Percentiles rank a stretch among this genome's conserved stretches.
phyloP scores from a whole-genome alignment of 2,329 filamentous ascomycete species.

The Trichoderma atroviride region DNA sequence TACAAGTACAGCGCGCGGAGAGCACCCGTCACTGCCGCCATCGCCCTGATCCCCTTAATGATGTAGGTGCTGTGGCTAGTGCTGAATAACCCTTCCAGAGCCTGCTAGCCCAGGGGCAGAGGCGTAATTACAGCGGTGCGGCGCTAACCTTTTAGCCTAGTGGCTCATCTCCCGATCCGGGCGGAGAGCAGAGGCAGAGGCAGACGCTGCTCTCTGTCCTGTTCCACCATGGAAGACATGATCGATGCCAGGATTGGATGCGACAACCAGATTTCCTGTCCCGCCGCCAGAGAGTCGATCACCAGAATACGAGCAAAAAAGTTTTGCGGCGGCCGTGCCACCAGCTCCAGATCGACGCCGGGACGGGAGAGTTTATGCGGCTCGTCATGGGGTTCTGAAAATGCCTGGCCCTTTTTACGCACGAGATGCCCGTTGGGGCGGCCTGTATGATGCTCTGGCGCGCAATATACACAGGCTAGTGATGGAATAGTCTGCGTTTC shows the following conservation, averaged over 20 bases:
- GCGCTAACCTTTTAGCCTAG: slow-evolving; percentile 22
- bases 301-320: not conserved
- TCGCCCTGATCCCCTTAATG: not conserved
- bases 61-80: not conserved
- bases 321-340: not conserved
- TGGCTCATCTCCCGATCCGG: slow-evolving; percentile 22
- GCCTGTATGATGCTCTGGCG: not conserved
- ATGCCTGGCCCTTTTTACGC: not conserved
- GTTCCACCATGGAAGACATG: not conserved
- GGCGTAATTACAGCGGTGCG: slow-evolving; percentile 13
- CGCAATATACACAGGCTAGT: not conserved
- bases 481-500: not conserved
- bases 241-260: slow-evolving; percentile 1
- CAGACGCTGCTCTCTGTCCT: not conserved
- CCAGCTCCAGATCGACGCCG: not conserved
- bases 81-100: not conserved
- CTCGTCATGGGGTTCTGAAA: not conserved
- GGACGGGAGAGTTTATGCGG: not conserved
- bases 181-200: not conserved
- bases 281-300: not conserved
- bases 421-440: not conserved
- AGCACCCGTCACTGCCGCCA: not conserved
- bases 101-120: slow-evolving; percentile 15
- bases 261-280: not conserved
- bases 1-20: not conserved